Evolutionary conservation across 805 yeast species (phyloP), one percentile per base, ranked within the genome.

Genomic region (Saccharomyces cerevisiae): DNA sequence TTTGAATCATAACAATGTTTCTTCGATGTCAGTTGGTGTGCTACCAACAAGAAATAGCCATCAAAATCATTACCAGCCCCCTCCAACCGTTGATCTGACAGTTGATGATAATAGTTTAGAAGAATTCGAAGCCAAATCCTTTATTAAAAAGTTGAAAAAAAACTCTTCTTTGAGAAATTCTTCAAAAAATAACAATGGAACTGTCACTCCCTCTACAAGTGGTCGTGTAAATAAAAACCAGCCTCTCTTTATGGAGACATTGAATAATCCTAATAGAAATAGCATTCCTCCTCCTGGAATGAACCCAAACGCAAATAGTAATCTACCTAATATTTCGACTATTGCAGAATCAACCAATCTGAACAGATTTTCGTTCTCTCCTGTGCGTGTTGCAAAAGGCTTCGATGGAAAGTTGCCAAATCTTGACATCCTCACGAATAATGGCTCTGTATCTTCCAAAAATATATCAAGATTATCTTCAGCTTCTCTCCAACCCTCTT

Each of bases 51-150:
- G 17, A 5, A 36, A 1, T 5, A 36, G 17, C 11, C 43, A 36
- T 17, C 43, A 36, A 17, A 36, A 3, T n/a, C 24, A 36, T 17
- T 36, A 36, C 8, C 51, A 48, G 46, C 62, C 63, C 2, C 67
- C 67, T 9, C 60, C 61, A 30, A 65, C 68, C 1, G 66, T 66
- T 1, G 68, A 65, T 54, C 46, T 64, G 32, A 66, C 68, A 1
- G 31, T 56, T n/a, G 68, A 62, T 46, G 61, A 57, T 17, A 57
- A 58, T 24, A 50, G 21, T 22, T 21, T 36, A n/a, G 32, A 26
- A 24, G 54, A 50, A 28, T 24, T 41, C 13, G 51, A 57, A 24
- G 46, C 47, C 2, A 30, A 61, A 46, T 55, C 58, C 0, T 66
- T 66, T 50, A 32, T 64, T 0, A 46, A 54, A 26, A 63, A 65